A percentile compares a stretch with the other conserved stretches of the same genome.
Evolutionary conservation across 2,329 filamentous ascomycete species (phyloP).

Genomic region (Fusarium sp.): DNA sequence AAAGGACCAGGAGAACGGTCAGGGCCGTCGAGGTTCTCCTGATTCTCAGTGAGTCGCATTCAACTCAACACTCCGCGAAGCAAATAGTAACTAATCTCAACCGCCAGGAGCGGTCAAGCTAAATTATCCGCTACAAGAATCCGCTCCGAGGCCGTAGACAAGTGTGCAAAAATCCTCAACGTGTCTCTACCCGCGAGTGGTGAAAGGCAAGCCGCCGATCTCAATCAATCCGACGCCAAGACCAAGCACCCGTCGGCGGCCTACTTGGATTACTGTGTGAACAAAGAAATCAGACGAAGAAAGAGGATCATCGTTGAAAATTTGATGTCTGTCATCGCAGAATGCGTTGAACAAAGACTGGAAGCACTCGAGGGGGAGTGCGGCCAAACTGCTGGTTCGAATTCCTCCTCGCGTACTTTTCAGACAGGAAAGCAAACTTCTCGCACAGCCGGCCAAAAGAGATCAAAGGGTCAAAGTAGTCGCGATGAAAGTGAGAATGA

Average conservation of each 20-base stretch:
- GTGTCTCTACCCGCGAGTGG: constrained; percentile 35
- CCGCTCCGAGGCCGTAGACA: constrained; percentile 25
- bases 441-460: constrained; percentile 38
- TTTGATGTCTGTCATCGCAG: constrained; percentile 35
- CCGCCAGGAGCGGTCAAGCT: constrained; percentile 29
- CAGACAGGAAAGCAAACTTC: constrained; percentile 16
- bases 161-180: constrained; percentile 33
- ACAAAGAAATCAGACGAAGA: constrained; percentile 30
- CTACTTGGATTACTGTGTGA: constrained; percentile 38
- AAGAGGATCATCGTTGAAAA: constrained; percentile 25
- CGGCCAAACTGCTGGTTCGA: constrained; percentile 28
- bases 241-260: constrained; percentile 49
- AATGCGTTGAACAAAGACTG: constrained; percentile 40
- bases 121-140: constrained; percentile 26
- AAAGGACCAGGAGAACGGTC: constrained; percentile 44
- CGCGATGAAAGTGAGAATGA: constrained; percentile 49
- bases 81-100: not conserved
- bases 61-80: too few relatives aligned
- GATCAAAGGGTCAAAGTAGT: constrained; percentile 32
- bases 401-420: constrained; percentile 35
- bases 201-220: constrained; percentile 44
- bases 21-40: constrained; percentile 44
- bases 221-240: constrained; percentile 36
- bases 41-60: constrained; percentile 32
- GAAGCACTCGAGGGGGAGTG: constrained; percentile 40